Base-by-base conservation (phyloP, 1,139 yeast species). In the Suhomyces kunorum region DNA sequence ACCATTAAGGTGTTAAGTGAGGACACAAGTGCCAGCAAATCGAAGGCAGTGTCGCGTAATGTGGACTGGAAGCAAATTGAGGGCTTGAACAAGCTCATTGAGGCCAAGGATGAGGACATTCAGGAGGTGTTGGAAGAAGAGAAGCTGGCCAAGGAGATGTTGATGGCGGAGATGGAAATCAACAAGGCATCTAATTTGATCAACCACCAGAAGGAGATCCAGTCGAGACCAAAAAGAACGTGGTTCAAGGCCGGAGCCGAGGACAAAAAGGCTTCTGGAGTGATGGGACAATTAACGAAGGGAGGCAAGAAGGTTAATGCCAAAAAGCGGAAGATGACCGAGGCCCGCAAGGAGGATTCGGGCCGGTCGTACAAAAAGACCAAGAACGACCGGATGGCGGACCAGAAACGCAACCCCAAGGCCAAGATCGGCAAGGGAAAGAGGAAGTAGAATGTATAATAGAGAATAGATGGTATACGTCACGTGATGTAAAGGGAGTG, bases 191-290 rank as follows among this genome's bases (percentile, higher is more conserved):
- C 84, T 52, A 92, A 92, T 60, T 57, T 92, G 56, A 68, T 94
- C 53, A 85, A 79, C 56, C 89, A 87, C 56, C 80, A 80, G 49
- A 79, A 79, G 39, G 98, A 92, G 62, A 92, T 92, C 57, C 78
- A 80, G 50, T 71, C 96, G 2, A 78, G 98, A 56, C 98, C 98
- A 23, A 88, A 80, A 66, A 81, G 99, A 68, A 92, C 98, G 0
- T 92, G 99, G 99, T 92, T 92, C 64, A 94, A 87, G 61, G 68
- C 78, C 29, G 90, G 84, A 47, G 69, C 74, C 48, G 94, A 86
- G 28, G 94, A 87, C 28, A 51, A 51, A 47, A 80, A 78, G 53
- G 55, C 55, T 44, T 66, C 73, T 29, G 76, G 71, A 42, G 76
- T 68, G 12, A 56, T 71, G 56, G 78, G 74, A 36, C 71, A 69